Base-by-base conservation (phyloP, 805 yeast species). In the Lachancea fermentati region DNA sequence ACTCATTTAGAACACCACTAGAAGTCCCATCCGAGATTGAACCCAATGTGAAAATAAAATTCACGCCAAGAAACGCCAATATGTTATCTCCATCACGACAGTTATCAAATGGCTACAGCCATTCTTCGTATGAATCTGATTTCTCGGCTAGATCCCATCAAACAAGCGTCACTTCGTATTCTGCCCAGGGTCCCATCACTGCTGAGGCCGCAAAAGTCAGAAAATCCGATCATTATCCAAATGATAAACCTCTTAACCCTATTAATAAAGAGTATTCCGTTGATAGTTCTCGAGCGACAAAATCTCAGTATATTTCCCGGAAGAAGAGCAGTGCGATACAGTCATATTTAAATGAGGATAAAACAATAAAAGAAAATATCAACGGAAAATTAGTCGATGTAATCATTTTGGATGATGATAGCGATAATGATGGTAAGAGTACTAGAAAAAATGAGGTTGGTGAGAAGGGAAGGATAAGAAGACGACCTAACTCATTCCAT, bases 311-410 rank as follows among this genome's bases (percentile, higher is more conserved):
- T n/a, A n/a, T n/a, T n/a, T n/a, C n/a, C n/a, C n/a, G n/a, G n/a
- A n/a, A n/a, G n/a, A n/a, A n/a, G n/a, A n/a, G n/a, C n/a, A n/a
- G n/a, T n/a, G n/a, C n/a, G n/a, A n/a, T n/a, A n/a, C n/a, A n/a
- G n/a, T n/a, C n/a, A n/a, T n/a, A n/a, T n/a, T n/a, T n/a, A n/a
- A n/a, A 22, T 11, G 11, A 7, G 26, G 11, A 22, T 13, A 32
- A 14, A 28, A 32, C 18, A 4, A 2, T 25, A 7, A 15, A 26
- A 26, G 56, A 57, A 25, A 32, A 45, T 25, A 50, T 44, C 34
- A 51, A 50, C n/a, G 50, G 52, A 5, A 45, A 48, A 35, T 17
- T 52, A 18, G 57, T 57, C 2, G 61, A 55, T 28, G 53, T 58
- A 13, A 42, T 57, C 12, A 36, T 57, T 4, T 32, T 56, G 9